Base-by-base conservation (phyloP, 495 filamentous ascomycete genomes). In the Cladorrhinum samala region DNA sequence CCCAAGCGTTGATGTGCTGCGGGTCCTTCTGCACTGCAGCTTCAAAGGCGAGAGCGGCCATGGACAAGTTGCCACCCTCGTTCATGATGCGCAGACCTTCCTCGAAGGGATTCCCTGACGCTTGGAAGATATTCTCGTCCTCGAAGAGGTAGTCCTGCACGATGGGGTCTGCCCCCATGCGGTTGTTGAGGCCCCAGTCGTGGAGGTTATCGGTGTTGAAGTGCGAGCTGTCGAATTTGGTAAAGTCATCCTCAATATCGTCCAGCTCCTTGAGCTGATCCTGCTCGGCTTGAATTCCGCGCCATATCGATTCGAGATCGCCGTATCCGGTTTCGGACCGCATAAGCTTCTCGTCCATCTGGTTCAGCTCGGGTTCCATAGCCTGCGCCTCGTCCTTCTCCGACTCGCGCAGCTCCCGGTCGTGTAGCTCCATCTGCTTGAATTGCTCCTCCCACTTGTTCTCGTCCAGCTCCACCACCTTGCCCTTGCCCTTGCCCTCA, bases 401-500 rank as follows among this genome's bases (percentile, higher is more conserved):
- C 43, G 58, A 36, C 45, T 74, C 76, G 21, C 73, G 70, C 11
- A 54, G 52, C 52, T 77, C 57, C 60, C 80, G 75, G 18, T 83
- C 84, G 45, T 84, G 79, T 40, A 86, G 73, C 71, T 93, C 90
- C 67, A 97, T 83, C 72, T 92, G 81, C 41, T 85, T 84, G 64
- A 99, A 99, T 64, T 97, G 91, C 54, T 86, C 85, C 71, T 97
- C 93, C 93, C 94, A 99, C 53, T 93, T 85, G 59, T 84, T 77
- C 54, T 97, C 91, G 62, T 96, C 89, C 21, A 97, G 79, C 73
- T 97, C 94, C 3, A 96, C 82, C 72, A 98, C 85, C 59, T 90
- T 83, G 3, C 80, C 86, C 68, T 96, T 96, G 30, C 91, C 91
- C 70, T 97, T 96, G 23, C 78, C 86, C 57, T 80, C 72, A 21